phyloP scores from a whole-genome alignment of 1,284 basidiomycete species.

The Ganoderma boninense region DNA sequence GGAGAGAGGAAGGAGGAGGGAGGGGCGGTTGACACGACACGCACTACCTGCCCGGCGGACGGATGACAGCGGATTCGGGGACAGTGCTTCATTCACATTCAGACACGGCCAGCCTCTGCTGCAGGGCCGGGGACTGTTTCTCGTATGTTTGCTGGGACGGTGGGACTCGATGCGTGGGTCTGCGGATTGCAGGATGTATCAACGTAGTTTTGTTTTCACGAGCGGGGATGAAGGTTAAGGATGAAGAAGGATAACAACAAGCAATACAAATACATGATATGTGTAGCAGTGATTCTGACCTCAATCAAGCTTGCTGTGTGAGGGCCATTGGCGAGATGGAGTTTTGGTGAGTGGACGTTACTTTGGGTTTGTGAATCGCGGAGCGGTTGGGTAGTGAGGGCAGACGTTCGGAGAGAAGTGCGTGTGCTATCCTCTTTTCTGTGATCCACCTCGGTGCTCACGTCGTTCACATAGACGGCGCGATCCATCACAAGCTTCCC shows the following conservation, averaged over 20 bases:
- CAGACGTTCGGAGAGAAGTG: neutral
- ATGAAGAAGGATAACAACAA: neutral
- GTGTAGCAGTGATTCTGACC: slow-evolving; percentile 2
- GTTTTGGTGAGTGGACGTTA: neutral
- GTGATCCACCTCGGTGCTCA: neutral
- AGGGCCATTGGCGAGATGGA: neutral
- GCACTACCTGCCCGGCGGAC: neutral
- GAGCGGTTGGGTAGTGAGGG: no score
- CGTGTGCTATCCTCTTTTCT: neutral
- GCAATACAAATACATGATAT: neutral
- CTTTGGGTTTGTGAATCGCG: no score
- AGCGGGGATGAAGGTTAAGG: neutral
- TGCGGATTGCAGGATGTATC: slow-evolving; percentile 22
- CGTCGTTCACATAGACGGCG: no score
- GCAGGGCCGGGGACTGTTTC: slow-evolving; percentile 13
- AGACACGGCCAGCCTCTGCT: neutral
- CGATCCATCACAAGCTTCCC: no score
- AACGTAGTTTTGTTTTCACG: slow-evolving; percentile 1
- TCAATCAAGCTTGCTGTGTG: neutral
- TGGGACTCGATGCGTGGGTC: neutral
- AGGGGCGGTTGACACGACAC: neutral
- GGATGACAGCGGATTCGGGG: neutral
- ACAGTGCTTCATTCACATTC: neutral
- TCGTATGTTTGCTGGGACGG: neutral
- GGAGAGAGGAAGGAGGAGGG: neutral